These are phyloP conservation scores for Otatea glauca DNA, from an alignment of 176 grass and related monocot genomes.

Conservation along the genomic window DNA sequence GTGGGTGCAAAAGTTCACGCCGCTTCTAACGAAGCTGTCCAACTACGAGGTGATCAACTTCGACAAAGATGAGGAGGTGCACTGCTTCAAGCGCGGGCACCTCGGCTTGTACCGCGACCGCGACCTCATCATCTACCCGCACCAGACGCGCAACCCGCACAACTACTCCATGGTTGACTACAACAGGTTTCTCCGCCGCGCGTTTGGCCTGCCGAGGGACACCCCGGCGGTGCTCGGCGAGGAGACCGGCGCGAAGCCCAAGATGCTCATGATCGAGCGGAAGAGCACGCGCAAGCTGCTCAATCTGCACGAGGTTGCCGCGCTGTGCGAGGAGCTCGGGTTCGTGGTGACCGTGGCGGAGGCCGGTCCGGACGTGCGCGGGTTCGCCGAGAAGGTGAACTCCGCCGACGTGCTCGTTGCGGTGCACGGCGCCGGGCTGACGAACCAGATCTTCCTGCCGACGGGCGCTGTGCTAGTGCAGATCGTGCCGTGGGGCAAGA, in stretches of 20 bases:
- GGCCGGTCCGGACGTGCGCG: constrained; percentile 46
- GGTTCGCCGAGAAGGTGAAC: constrained; percentile 66
- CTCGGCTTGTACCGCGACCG: constrained; percentile 59
- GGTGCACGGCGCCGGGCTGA: constrained; percentile 78
- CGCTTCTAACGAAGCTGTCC: constrained; percentile 66
- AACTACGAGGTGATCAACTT: constrained; percentile 76
- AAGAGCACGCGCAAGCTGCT: constrained; percentile 62
- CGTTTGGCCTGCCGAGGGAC: constrained; percentile 37
- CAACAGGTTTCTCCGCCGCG: constrained; percentile 56
- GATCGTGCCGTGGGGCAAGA: constrained; percentile 80
- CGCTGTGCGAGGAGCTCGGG: constrained; percentile 42
- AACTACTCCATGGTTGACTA: constrained; percentile 64
- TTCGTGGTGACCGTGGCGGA: constrained; percentile 59
- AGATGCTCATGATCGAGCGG: constrained; percentile 56
- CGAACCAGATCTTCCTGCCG: constrained; percentile 84
- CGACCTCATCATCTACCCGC: constrained; percentile 57
- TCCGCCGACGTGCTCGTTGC: constrained; percentile 74
- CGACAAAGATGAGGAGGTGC: constrained; percentile 64
- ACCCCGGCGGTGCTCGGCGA: constrained; percentile 45
- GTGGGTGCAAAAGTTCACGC: constrained; percentile 67
- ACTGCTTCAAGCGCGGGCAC: constrained; percentile 56
- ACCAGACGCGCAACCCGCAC: constrained; percentile 55
- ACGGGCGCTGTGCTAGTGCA: constrained; percentile 72
- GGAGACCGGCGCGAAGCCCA: neutral
- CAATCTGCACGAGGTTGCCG: constrained; percentile 36